A percentile compares a stretch with the other conserved stretches of the same genome.
phyloP scores from a whole-genome alignment of 139 green algal genomes.

The Astrephomene gubernaculifera region DNA sequence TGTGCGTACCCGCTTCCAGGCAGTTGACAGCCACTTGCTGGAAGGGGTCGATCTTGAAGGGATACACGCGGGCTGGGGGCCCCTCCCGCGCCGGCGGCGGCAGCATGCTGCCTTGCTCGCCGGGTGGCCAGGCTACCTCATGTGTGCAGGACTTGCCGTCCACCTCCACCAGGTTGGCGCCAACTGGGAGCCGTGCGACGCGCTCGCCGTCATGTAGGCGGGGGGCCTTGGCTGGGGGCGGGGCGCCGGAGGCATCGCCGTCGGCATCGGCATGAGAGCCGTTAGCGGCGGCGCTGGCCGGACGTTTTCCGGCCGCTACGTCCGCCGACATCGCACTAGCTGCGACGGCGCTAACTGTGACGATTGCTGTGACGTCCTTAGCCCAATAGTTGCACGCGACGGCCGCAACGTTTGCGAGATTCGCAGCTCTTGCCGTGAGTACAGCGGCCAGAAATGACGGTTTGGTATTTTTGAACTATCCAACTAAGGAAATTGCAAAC shows the following conservation, averaged over 20 bases:
- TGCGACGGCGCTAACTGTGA: too few species aligned
- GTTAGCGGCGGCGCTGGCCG: not conserved
- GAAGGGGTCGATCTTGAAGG: constrained; percentile 93
- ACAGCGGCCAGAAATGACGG: too few species aligned
- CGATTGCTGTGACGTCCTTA: too few species aligned
- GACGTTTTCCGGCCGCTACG: not conserved
- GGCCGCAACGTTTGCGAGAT: too few species aligned
- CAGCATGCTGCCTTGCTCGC: constrained; percentile 53
- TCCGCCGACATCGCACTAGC: not conserved
- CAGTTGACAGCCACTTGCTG: constrained; percentile 84
- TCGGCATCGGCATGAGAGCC: not conserved
- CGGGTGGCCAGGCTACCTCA: constrained; percentile 83
- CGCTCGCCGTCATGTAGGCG: constrained; percentile 36
- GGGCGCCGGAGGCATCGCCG: not conserved
- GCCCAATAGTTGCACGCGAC: too few species aligned
- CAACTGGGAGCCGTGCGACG: constrained; percentile 45
- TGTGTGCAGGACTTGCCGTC: constrained; percentile 87
- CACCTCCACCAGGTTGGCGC: constrained; percentile 65
- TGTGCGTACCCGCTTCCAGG: constrained; percentile 80
- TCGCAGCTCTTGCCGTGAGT: too few species aligned
- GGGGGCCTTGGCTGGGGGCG: not conserved
- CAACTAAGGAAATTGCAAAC: too few species aligned
- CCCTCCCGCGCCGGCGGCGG: constrained; percentile 57
- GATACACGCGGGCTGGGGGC: constrained; percentile 80
- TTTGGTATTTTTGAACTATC: too few species aligned